Base-by-base conservation (phyloP, 2,329 filamentous ascomycete genomes). In the Seiridium cupressi region DNA sequence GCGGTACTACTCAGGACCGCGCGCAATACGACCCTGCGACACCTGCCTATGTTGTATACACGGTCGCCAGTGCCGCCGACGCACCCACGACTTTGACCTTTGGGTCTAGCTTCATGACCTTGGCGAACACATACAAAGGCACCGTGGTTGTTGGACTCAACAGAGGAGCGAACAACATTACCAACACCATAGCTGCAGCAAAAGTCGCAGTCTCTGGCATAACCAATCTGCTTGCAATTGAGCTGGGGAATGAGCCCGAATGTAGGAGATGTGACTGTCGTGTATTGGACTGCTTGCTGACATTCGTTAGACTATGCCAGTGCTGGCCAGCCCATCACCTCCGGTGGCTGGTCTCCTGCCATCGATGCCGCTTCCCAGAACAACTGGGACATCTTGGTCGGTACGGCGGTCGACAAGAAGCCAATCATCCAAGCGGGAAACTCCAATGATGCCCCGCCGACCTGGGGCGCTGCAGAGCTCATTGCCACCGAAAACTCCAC, bases 1-100 rank as follows among this genome's bases (percentile, higher is more conserved):
- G 84, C n/a, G 83, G 83, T 2, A 86, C 83, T 0, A 85, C 83
- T 0, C 82, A 85, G 74, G 83, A 85, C 63, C 78, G 83, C 4
- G 83, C 83, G 1, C 77, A 72, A 2, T 85, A 81, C 62, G 78
- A 85, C 66, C 64, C 81, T 1, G 66, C 70, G 1, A 77, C 74
- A 0, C 72, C 72, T 2, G 76, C 74, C 3, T 77, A 79, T 7
- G 83, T 86, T 1, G 76, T 76, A 2, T 86, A 85, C 63, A 76
- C 74, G 1, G 83, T 86, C 3, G 72, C 76, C 0, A 72, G 73
- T 44, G 63, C 81, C 0, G 71, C 70, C 1, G 81, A 83, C 66
- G 83, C 83, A 0, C 84, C 84, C 0, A 64, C 68, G 10, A 73
- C 72, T 0, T 70, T 86, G 58, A 84, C 79, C 0, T 86, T 80